These are phyloP conservation scores for Cercophora newfieldiana DNA, from an alignment of 495 filamentous ascomycete species.

Conservation along the genomic window DNA sequence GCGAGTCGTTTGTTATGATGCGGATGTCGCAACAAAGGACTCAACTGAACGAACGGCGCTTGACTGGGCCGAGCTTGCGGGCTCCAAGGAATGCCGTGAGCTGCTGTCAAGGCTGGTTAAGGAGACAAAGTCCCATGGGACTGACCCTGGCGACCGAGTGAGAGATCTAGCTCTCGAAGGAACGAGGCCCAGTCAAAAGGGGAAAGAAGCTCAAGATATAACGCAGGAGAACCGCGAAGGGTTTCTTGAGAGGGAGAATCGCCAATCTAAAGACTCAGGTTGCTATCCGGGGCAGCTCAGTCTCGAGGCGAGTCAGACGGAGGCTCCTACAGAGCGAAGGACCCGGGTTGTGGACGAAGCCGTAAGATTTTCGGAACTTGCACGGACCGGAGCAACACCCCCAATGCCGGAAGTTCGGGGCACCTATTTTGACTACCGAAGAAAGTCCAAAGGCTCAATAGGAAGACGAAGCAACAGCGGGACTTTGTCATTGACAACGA, in stretches of 20 bases:
- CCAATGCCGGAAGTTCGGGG: background rate
- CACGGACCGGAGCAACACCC: background rate
- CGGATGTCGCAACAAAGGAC: background rate
- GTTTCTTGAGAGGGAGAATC: background rate
- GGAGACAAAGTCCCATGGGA: background rate
- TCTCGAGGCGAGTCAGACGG: background rate
- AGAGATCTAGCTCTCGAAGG: background rate
- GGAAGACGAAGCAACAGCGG: background rate
- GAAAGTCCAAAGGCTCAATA: background rate
- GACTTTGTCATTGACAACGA: background rate
- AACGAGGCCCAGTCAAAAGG: background rate
- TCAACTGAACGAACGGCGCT: background rate
- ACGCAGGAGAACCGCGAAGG: background rate
- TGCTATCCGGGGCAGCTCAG: background rate
- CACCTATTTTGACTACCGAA: background rate
- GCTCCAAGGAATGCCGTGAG: background rate
- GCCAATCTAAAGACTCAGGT: background rate
- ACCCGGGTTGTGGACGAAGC: too few species aligned
- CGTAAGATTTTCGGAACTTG: too few species aligned
- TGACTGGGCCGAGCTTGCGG: constrained; percentile 2
- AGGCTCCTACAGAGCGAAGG: background rate
- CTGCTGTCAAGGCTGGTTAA: background rate
- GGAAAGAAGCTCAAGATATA: background rate
- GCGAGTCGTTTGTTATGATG: background rate
- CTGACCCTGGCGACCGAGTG: background rate